Conservation (phyloP, 73 alveolate species). For the Blepharisma japonicum region DNA sequence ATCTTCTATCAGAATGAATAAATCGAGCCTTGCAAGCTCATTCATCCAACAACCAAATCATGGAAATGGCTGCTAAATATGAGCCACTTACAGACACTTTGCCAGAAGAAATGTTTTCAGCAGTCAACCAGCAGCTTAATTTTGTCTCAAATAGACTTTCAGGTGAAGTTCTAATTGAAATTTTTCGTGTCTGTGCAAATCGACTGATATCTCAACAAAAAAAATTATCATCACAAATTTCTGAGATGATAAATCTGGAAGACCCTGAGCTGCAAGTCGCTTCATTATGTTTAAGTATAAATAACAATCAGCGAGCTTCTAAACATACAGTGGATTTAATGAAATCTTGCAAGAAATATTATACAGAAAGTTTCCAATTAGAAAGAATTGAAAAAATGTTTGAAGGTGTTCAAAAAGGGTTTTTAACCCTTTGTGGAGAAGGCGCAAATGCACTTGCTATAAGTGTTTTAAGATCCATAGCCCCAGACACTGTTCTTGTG, state of each 20-base stretch:
- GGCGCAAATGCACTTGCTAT: background rate
- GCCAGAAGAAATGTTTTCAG: slow-evolving; percentile 29
- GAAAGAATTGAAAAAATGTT: slow-evolving; percentile 10
- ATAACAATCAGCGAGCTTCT: background rate
- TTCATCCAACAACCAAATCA: background rate
- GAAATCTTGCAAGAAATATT: slow-evolving; percentile 5
- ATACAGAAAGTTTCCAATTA: background rate
- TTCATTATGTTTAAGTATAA: background rate
- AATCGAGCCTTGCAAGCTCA: slow-evolving; percentile 18
- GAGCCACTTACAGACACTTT: slow-evolving; percentile 23
- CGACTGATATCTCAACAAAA: slow-evolving; percentile 19
- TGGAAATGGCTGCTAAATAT: slow-evolving; percentile 27
- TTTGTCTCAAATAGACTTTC: slow-evolving; percentile 1
- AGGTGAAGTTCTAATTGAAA: slow-evolving; percentile 22
- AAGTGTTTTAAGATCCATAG: background rate
- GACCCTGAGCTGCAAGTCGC: slow-evolving; percentile 26
- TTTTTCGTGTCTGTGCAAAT: slow-evolving; percentile 4
- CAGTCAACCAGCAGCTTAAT: slow-evolving; percentile 4
- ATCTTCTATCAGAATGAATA: slow-evolving; percentile 21
- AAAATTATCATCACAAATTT: background rate
- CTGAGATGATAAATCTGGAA: background rate
- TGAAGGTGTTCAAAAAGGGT: slow-evolving; percentile 2
- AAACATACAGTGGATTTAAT: background rate
- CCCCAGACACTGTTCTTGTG: slow-evolving; percentile 5
- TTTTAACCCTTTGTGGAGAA: background rate